phyloP scores from a whole-genome alignment of 2,329 filamentous ascomycete species.

The Colletotrichum sp. region DNA sequence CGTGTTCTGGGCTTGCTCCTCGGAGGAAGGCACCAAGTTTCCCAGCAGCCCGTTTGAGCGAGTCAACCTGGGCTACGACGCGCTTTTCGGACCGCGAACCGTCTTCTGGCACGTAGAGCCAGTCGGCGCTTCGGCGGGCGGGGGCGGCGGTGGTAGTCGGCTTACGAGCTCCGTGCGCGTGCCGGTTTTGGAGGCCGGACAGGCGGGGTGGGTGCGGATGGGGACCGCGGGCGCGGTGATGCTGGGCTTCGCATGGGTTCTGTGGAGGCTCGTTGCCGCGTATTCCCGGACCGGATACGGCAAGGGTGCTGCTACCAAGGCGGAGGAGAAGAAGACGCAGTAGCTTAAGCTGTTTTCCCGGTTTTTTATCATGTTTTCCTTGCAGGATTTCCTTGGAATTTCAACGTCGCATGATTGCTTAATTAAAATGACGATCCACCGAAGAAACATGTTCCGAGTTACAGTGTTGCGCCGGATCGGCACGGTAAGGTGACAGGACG shows the following conservation, averaged over 20 bases:
- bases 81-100: conserved; percentile 75
- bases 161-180: conserved; percentile 64
- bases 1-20: conserved; percentile 89
- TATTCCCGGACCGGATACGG: conserved; percentile 39
- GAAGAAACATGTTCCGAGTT: not conserved
- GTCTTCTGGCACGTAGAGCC: conserved; percentile 83
- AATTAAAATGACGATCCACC: not conserved
- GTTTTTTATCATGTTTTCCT: not conserved
- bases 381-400: not conserved
- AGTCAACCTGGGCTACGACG: conserved; percentile 84
- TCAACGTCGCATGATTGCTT: not conserved
- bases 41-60: conserved; percentile 84
- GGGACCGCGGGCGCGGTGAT: conserved; percentile 66
- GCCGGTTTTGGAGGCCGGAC: conserved; percentile 67
- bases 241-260: conserved; percentile 73
- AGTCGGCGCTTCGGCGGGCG: conserved; percentile 25
- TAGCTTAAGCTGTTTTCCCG: not conserved
- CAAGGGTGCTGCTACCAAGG: not conserved
- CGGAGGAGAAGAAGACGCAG: conserved; percentile 17
- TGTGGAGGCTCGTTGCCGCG: conserved; percentile 60
- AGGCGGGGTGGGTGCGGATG: conserved; percentile 49
- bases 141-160: conserved; percentile 22
- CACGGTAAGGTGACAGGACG: not conserved
- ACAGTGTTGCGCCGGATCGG: not conserved
- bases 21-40: conserved; percentile 70